These are phyloP conservation scores for Diaporthe vexans DNA, from an alignment of 2,329 filamentous ascomycete species.

Conservation along the genomic window DNA sequence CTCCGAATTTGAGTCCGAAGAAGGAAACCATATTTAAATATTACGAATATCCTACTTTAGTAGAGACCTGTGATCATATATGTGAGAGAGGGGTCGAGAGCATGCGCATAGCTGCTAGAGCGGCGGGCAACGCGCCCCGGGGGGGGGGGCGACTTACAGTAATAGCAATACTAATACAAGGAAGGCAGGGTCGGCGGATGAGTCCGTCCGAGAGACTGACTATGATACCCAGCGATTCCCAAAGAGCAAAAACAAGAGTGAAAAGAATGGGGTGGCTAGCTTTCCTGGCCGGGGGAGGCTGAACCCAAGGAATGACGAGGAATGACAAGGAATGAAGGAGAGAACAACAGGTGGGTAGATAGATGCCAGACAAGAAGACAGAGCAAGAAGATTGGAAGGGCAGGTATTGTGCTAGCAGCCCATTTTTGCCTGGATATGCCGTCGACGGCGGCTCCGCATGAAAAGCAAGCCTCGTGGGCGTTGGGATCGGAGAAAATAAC, in stretches of 20 bases:
- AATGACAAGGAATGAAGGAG: slow-evolving; percentile 26
- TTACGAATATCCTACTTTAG: slow-evolving; percentile 3
- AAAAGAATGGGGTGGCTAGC: background rate
- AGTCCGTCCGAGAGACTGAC: slow-evolving; percentile 12
- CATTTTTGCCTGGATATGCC: slow-evolving; percentile 35
- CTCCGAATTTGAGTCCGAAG: slow-evolving; percentile 69
- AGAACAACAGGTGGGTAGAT: background rate
- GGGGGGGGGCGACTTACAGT: slow-evolving; percentile 8
- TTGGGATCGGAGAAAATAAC: slow-evolving; percentile 12
- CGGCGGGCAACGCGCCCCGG: too few species aligned
- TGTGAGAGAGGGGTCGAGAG: background rate
- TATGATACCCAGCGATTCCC: background rate
- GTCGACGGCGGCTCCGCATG: slow-evolving; percentile 5
- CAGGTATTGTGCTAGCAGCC: slow-evolving; percentile 33
- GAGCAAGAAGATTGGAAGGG: slow-evolving; percentile 19
- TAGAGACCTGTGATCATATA: background rate
- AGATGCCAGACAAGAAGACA: slow-evolving; percentile 1
- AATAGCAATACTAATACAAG: slow-evolving; percentile 20
- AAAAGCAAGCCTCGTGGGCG: slow-evolving; percentile 24
- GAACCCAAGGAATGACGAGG: slow-evolving; percentile 33
- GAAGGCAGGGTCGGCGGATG: background rate
- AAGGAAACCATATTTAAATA: slow-evolving; percentile 67
- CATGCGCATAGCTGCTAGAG: background rate
- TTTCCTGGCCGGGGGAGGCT: slow-evolving; percentile 1
- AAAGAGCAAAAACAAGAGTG: slow-evolving; percentile 16